phyloP scores from a whole-genome alignment of 139 green algal genomes.

The Asterochloris sp. region DNA sequence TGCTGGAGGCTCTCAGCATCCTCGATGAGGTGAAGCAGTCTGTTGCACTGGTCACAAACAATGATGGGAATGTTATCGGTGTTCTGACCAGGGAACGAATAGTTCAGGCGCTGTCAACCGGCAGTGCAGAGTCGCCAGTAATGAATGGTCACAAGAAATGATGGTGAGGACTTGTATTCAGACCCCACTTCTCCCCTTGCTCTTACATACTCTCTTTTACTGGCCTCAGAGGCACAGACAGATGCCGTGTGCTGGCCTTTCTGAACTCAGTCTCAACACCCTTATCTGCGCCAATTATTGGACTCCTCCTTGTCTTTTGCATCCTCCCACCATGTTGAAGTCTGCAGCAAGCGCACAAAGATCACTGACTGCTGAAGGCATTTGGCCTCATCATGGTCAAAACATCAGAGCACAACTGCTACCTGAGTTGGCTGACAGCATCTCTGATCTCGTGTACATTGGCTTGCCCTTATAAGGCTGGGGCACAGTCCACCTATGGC shows the following conservation, averaged over 20 bases:
- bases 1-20: slow-evolving; percentile 11
- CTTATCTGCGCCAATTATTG: slow-evolving; percentile 68
- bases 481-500: neutral
- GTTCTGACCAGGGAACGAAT: slow-evolving; percentile 18
- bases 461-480: neutral
- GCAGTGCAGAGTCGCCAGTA: neutral
- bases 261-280: neutral
- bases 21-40: slow-evolving; percentile 15
- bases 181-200: too few relatives aligned
- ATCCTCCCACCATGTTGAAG: slow-evolving; percentile 91
- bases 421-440: neutral
- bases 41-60: slow-evolving; percentile 18
- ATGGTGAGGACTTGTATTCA: too few relatives aligned
- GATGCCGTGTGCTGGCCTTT: too few relatives aligned
- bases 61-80: slow-evolving; percentile 2
- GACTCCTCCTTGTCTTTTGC: slow-evolving; percentile 61
- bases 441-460: neutral
- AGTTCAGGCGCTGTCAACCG: neutral
- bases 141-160: too few relatives aligned
- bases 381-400: neutral
- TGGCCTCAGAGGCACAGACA: too few relatives aligned
- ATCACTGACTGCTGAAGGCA: neutral
- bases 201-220: too few relatives aligned
- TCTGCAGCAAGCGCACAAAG: slow-evolving; percentile 25
- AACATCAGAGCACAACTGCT: neutral